Evolutionary conservation across 108 stramenopile genomes (phyloP).

Genomic region (Skeletonema marinoi): DNA sequence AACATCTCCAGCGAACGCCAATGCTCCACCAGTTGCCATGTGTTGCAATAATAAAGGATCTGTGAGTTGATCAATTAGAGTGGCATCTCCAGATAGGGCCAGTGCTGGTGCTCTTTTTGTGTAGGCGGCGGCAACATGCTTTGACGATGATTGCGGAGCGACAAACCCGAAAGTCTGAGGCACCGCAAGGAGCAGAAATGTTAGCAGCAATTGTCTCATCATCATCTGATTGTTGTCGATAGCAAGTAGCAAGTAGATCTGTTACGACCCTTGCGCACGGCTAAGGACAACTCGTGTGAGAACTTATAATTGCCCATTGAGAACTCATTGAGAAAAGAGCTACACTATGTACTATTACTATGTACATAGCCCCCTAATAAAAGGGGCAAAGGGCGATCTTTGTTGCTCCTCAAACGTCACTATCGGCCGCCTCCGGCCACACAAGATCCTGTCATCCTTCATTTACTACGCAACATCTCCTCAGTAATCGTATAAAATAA

Average conservation of each 20-base stretch:
- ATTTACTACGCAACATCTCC: too few relatives aligned
- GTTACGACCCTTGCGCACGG: too few relatives aligned
- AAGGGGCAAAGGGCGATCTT: too few relatives aligned
- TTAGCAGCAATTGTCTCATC: neutral
- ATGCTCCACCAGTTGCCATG: slow-evolving; percentile 6
- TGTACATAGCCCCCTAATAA: too few relatives aligned
- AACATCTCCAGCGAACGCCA: slow-evolving; percentile 7
- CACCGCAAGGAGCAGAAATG: neutral
- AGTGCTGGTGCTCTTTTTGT: neutral
- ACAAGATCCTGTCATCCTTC: too few relatives aligned
- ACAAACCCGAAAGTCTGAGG: neutral
- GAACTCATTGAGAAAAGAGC: too few relatives aligned
- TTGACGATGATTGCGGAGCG: neutral
- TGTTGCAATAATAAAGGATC: slow-evolving; percentile 6
- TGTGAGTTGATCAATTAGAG: neutral
- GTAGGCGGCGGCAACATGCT: neutral
- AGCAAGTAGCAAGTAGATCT: neutral
- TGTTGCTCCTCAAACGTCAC: too few relatives aligned
- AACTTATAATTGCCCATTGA: too few relatives aligned
- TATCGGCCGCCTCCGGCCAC: too few relatives aligned
- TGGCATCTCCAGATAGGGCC: neutral
- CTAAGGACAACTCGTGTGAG: too few relatives aligned
- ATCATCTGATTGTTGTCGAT: neutral
- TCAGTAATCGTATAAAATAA: too few relatives aligned
- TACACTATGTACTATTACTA: too few relatives aligned